A percentile compares a stretch with the other conserved stretches of the same genome.
These are phyloP conservation scores for Nidularia sp. DNA, from an alignment of 768 basidiomycete species.

Conservation along the genomic window DNA sequence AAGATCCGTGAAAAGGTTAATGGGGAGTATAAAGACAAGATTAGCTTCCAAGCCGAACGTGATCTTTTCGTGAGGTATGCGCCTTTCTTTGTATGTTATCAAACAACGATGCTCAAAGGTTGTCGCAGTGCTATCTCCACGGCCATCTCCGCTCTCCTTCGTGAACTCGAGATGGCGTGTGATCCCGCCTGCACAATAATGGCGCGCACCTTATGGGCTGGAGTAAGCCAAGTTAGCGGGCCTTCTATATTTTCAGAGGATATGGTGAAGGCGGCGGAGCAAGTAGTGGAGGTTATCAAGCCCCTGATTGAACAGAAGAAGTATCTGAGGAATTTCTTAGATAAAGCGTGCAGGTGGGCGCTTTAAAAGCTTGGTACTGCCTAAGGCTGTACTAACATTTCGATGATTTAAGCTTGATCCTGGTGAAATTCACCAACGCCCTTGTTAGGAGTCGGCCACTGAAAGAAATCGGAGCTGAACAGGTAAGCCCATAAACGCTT, in stretches of 20 bases:
- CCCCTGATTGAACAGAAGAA: constrained; percentile 92
- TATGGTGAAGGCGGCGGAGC: constrained; percentile 68
- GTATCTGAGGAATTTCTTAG: constrained; percentile 87
- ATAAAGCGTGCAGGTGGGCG: constrained; percentile 84
- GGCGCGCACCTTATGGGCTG: constrained; percentile 75
- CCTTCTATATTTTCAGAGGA: constrained; percentile 81
- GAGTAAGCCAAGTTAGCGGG: constrained; percentile 79
- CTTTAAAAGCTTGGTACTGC: not conserved
- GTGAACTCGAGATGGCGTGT: constrained; percentile 81
- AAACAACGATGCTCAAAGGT: not conserved
- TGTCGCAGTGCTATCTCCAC: constrained; percentile 71
- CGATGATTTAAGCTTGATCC: constrained; percentile 51
- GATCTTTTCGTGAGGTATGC: constrained; percentile 85
- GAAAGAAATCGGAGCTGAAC: constrained; percentile 92
- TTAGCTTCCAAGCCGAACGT: constrained; percentile 80
- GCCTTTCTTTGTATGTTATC: not conserved
- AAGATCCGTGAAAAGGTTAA: constrained; percentile 82
- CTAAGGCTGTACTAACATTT: not conserved
- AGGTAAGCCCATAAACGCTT: constrained; percentile 38
- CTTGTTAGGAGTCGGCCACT: constrained; percentile 89
- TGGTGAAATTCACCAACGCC: constrained; percentile 85
- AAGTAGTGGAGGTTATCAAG: constrained; percentile 72
- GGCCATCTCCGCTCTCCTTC: constrained; percentile 73
- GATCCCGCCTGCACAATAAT: constrained; percentile 79
- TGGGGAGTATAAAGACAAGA: constrained; percentile 69